Evolutionary conservation across 1,284 basidiomycete genomes (phyloP), one percentile per base, ranked within the genome.

Genomic region (Ustilago vetiveriae): DNA sequence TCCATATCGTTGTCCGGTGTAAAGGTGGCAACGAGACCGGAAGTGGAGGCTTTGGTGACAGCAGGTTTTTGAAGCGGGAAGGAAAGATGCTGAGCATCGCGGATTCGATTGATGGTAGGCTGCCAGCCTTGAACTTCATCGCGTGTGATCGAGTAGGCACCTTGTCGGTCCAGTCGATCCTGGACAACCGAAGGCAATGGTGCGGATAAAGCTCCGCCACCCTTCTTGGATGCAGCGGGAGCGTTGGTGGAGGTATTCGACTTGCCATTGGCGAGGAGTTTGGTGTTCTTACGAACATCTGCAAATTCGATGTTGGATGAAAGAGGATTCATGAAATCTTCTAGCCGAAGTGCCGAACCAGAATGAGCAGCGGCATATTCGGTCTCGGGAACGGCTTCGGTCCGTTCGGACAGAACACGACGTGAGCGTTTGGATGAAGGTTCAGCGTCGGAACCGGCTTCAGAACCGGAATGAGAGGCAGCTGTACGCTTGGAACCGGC

Each of bases 111-210:
- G 58, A 96, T 97, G 3, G 92, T 91, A 9, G 88, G 88, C 40
- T 88, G 88, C 95, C 95, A 98, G 84, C 95, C 96, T 70, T 92
- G 88, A 3, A 95, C 90, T 82, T 98, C 94, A 71, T 88, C 87
- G 78, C 92, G 92, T 3, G 94, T 96, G 82, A 90, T 87, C 76
- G 94, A 91, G 82, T 97, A 97, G 0, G 95, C 96, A 4, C 93
- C 95, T 80, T 93, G 89, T 39, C 95, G 89, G 76, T 97, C 94
- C 1, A 98, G 84, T 40, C 91, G 89, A 67, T 97, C 94, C 81
- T 97, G 92, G 0, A 89, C 88, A 29, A 92, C 87, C 23, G 89
- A 88, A 3, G 93, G 92, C 1, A 98, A 85, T 0, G 96, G 96
- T 0, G 92, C 93, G 4, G 91, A 84, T 3, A 98, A 85, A 0